Evolutionary conservation across 129 eudicot genomes (phyloP).

Genomic region (Centrapalus pauciflorus): DNA sequence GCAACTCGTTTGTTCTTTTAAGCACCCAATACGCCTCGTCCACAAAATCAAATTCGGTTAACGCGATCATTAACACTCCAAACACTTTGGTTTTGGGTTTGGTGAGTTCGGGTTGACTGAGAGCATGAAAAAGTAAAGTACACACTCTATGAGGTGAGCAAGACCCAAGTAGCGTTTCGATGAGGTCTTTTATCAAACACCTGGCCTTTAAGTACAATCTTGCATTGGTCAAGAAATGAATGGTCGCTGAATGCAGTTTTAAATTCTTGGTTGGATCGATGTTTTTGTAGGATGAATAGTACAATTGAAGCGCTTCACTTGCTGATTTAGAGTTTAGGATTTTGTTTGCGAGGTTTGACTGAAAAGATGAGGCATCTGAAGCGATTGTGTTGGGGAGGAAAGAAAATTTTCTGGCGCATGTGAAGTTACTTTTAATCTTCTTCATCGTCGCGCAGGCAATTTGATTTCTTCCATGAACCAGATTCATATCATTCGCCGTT

Average conservation of each 20-base stretch:
- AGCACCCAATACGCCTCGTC: slow-evolving; percentile 88
- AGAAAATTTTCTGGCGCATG: background rate
- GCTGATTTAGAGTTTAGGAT: slow-evolving; percentile 56
- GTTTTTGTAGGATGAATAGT: slow-evolving; percentile 35
- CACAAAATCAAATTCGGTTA: slow-evolving; percentile 54
- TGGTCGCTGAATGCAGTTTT: slow-evolving; percentile 50
- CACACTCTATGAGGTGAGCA: slow-evolving; percentile 38
- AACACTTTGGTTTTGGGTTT: slow-evolving; percentile 42
- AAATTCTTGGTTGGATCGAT: slow-evolving; percentile 41
- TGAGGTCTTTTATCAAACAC: slow-evolving; percentile 83
- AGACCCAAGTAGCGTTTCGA: slow-evolving; percentile 40
- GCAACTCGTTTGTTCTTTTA: slow-evolving; percentile 42
- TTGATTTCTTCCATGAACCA: slow-evolving; percentile 26
- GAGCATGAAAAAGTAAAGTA: slow-evolving; percentile 46
- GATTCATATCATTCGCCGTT: slow-evolving; percentile 27
- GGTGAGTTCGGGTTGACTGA: slow-evolving; percentile 27
- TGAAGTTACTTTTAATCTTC: slow-evolving; percentile 22
- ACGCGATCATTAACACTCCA: slow-evolving; percentile 58
- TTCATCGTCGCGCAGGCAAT: slow-evolving; percentile 32
- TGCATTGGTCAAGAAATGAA: slow-evolving; percentile 39
- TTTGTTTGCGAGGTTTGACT: slow-evolving; percentile 30
- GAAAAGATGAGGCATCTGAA: slow-evolving; percentile 26
- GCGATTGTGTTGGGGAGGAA: slow-evolving; percentile 16
- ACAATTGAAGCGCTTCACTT: slow-evolving; percentile 43
- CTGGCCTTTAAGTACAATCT: slow-evolving; percentile 65